Evolutionary conservation across 2,329 filamentous ascomycete genomes (phyloP).

Genomic region (Rutstroemia sp.): DNA sequence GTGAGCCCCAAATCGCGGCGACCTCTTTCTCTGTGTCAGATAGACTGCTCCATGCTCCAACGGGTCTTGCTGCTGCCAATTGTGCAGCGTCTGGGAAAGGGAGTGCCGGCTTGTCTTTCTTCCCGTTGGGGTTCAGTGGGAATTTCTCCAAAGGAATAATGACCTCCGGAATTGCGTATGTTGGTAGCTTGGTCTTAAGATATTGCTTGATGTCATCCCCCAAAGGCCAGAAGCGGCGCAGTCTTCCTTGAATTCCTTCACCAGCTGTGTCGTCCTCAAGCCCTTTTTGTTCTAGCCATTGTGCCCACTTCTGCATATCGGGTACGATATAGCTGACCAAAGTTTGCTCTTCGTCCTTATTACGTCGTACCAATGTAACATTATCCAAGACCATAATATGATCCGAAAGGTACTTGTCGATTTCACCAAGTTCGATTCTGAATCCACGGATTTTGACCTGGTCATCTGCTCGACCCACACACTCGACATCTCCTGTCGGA

Average conservation of each 20-base stretch:
- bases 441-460: constrained; percentile 97
- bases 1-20: constrained; percentile 65
- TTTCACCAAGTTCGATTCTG: constrained; percentile 89
- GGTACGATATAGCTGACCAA: constrained; percentile 89
- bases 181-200: constrained; percentile 63
- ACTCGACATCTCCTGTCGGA: constrained; percentile 62
- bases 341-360: constrained; percentile 77
- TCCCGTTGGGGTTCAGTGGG: constrained; percentile 79
- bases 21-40: constrained; percentile 57
- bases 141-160: constrained; percentile 66
- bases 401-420: constrained; percentile 73
- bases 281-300: constrained; percentile 56
- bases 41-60: constrained; percentile 36
- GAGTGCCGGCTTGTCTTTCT: constrained; percentile 71
- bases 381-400: constrained; percentile 74
- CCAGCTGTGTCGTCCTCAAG: constrained; percentile 36
- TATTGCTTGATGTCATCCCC: constrained; percentile 52
- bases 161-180: constrained; percentile 68
- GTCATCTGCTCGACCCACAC: constrained; percentile 72
- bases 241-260: constrained; percentile 33
- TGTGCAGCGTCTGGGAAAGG: constrained; percentile 74
- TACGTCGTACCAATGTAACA: constrained; percentile 75
- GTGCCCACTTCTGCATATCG: constrained; percentile 65
- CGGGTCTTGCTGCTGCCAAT: constrained; percentile 47
- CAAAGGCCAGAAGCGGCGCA: constrained; percentile 36